Conservation (phyloP, 2,329 filamentous ascomycete genomes). For the Aspergillus persii region DNA sequence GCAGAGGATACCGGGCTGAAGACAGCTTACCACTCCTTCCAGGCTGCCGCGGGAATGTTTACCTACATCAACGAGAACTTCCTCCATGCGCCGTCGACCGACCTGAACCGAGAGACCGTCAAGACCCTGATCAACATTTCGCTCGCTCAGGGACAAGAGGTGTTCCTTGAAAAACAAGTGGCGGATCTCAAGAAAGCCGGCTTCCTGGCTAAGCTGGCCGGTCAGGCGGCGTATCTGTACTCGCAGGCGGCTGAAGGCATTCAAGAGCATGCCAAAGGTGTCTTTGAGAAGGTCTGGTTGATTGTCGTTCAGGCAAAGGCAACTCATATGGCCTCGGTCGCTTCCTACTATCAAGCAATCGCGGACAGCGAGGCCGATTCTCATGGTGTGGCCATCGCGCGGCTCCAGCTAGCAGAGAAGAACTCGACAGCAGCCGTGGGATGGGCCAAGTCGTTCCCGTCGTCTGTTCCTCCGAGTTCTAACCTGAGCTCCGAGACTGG, state of each 20-base stretch:
- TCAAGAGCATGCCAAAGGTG: constrained; percentile 85
- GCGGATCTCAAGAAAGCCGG: constrained; percentile 89
- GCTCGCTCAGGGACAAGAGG: constrained; percentile 93
- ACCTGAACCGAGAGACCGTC: constrained; percentile 90
- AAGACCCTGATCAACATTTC: constrained; percentile 91
- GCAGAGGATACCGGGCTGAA: constrained; percentile 91
- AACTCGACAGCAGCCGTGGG: constrained; percentile 76
- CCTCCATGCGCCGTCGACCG: constrained; percentile 92
- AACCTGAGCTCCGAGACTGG: constrained; percentile 83
- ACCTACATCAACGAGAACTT: constrained; percentile 99
- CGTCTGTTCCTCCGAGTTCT: constrained; percentile 72
- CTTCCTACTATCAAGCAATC: constrained; percentile 90
- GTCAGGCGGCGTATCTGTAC: constrained; percentile 86
- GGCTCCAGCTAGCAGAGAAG: constrained; percentile 76
- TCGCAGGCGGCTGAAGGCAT: constrained; percentile 82
- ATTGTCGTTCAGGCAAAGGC: constrained; percentile 71
- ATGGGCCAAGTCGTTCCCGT: constrained; percentile 75
- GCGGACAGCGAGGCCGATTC: constrained; percentile 86
- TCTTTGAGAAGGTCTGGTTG: constrained; percentile 95
- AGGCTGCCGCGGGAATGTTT: constrained; percentile 98
- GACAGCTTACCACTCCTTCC: constrained; percentile 96
- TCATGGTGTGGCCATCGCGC: constrained; percentile 79
- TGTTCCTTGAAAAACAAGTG: constrained; percentile 95
- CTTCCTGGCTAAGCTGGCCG: constrained; percentile 86
- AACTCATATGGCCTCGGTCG: constrained; percentile 76